Conservation (phyloP, 805 yeast species). For the Kodamaea fukazawae region DNA sequence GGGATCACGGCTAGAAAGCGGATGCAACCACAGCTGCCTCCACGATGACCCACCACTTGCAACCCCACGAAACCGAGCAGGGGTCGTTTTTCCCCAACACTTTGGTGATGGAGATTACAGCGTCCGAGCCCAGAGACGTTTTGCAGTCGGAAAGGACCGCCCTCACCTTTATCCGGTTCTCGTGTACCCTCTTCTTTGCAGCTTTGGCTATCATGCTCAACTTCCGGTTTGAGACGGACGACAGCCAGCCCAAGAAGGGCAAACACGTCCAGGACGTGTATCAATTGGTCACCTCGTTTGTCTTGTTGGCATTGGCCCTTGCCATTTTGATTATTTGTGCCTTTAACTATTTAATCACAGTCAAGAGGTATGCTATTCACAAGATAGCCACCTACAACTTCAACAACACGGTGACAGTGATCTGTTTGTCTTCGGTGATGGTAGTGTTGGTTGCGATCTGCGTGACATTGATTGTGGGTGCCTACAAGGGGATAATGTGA, state of each 20-base stretch:
- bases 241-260: constrained; percentile 3
- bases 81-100: neutral
- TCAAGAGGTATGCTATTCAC: constrained; percentile 42
- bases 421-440: constrained; percentile 32
- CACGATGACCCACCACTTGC: too few species aligned
- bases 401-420: constrained; percentile 27
- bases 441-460: constrained; percentile 36
- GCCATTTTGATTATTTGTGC: constrained; percentile 37
- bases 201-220: constrained; percentile 47
- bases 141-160: constrained; percentile 54
- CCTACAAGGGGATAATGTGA: too few species aligned
- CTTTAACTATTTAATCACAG: constrained; percentile 42
- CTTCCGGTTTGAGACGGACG: constrained; percentile 38
- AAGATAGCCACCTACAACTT: constrained; percentile 39
- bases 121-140: constrained; percentile 54
- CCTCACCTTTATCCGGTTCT: constrained; percentile 46
- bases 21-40: too few species aligned
- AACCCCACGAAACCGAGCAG: neutral
- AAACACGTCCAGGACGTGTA: neutral
- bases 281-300: constrained; percentile 27
- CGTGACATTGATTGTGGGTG: constrained; percentile 17
- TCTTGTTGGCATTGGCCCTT: constrained; percentile 39
- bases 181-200: constrained; percentile 44
- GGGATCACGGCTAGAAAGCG: too few species aligned
- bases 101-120: constrained; percentile 31